phyloP scores from a whole-genome alignment of 2,329 filamentous ascomycete genomes.

The Apiospora saccharicola region DNA sequence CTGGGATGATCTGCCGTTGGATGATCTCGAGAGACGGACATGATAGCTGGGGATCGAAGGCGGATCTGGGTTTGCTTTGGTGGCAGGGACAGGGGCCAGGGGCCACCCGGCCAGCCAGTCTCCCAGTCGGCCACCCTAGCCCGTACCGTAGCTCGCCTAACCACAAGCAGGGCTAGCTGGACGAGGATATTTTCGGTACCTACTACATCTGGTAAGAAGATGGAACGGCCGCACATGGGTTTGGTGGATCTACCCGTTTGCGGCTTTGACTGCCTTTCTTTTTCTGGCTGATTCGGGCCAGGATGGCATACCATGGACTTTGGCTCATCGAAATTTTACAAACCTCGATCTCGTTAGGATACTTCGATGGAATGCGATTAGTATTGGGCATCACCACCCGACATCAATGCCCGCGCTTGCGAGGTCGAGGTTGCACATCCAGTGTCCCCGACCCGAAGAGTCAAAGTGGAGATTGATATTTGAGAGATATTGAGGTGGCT shows the following conservation, averaged over 20 bases:
- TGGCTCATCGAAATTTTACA: constrained; percentile 8
- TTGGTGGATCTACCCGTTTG: constrained; percentile 12
- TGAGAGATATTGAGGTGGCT: background rate
- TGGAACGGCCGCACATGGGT: constrained; percentile 6
- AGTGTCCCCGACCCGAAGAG: background rate
- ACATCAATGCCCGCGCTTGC: background rate
- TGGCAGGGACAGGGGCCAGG: background rate
- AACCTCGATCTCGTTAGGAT: constrained; percentile 6
- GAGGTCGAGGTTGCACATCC: background rate
- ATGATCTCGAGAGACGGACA: constrained; percentile 30
- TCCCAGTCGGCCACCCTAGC: too few species aligned
- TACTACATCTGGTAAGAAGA: background rate
- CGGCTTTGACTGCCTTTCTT: background rate
- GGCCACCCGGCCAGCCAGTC: background rate
- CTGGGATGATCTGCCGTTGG: constrained; percentile 31
- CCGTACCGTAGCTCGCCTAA: background rate
- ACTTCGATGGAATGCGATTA: background rate
- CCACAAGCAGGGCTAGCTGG: background rate
- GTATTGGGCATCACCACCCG: background rate
- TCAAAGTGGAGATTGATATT: background rate
- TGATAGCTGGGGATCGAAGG: constrained; percentile 16
- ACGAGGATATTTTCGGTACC: background rate
- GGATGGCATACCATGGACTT: background rate
- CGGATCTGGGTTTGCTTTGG: background rate
- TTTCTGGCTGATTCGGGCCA: background rate